A percentile compares a stretch with the other conserved stretches of the same genome.
Evolutionary conservation across 163 green algal genomes (phyloP).

Genomic region (Scenedesmus sp.): DNA sequence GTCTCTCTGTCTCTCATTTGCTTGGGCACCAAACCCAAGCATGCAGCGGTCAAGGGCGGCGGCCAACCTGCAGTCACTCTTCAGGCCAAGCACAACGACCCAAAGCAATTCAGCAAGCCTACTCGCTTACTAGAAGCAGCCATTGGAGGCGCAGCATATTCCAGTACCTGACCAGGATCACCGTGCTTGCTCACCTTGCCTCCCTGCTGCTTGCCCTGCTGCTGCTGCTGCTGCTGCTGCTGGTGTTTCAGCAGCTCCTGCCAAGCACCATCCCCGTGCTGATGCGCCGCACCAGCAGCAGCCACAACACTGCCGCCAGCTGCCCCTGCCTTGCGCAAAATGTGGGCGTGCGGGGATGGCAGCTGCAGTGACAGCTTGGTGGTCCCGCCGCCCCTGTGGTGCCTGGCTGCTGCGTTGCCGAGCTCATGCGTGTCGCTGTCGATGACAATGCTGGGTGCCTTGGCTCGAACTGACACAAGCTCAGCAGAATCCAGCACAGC

Average conservation of each 20-base stretch:
- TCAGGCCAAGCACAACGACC: too few species aligned
- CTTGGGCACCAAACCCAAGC: too few species aligned
- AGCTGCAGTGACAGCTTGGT: slow-evolving; percentile 21
- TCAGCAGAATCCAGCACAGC: slow-evolving; percentile 32
- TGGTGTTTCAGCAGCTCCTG: slow-evolving; percentile 3
- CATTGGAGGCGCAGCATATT: neutral
- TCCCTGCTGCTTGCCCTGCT: neutral
- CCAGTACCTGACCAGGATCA: neutral
- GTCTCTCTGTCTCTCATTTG: too few species aligned
- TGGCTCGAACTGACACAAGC: slow-evolving; percentile 28
- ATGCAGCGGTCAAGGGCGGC: too few species aligned
- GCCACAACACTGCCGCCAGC: neutral
- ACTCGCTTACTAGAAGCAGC: too few species aligned
- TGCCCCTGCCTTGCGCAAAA: neutral
- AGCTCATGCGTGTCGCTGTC: neutral
- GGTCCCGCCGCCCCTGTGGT: neutral
- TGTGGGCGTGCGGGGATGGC: slow-evolving; percentile 21
- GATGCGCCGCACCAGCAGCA: neutral
- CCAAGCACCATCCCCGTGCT: slow-evolving; percentile 17
- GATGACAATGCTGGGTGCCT: slow-evolving; percentile 37
- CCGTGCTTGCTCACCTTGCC: neutral
- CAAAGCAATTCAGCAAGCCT: too few species aligned
- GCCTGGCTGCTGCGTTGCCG: neutral
- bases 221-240: neutral
- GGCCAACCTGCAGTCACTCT: too few species aligned